These are phyloP conservation scores for Clarireedia monteithiana DNA, from an alignment of 2,329 filamentous ascomycete species.

Conservation along the genomic window DNA sequence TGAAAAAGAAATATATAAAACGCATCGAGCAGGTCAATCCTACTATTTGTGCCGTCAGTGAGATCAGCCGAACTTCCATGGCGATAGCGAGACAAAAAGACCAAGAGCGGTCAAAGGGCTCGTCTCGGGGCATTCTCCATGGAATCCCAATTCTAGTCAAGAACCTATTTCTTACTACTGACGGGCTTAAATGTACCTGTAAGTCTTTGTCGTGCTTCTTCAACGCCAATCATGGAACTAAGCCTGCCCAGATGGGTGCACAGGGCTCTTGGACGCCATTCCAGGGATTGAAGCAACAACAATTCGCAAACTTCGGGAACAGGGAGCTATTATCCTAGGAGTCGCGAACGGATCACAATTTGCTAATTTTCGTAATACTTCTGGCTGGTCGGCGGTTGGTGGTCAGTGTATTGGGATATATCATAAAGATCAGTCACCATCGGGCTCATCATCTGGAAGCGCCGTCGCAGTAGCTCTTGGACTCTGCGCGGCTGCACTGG, in stretches of 20 bases:
- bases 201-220: slow-evolving; percentile 25
- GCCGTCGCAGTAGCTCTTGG: slow-evolving; percentile 8
- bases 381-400: slow-evolving; percentile 55
- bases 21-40: slow-evolving; percentile 6
- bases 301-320: slow-evolving; percentile 5
- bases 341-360: slow-evolving; percentile 40
- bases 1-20: slow-evolving; percentile 4
- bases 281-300: slow-evolving; percentile 46
- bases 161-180: slow-evolving; percentile 52
- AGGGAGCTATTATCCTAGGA: slow-evolving; percentile 13
- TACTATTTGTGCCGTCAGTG: slow-evolving; percentile 8
- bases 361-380: slow-evolving; percentile 44
- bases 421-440: slow-evolving; percentile 9
- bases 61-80: slow-evolving; percentile 17
- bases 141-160: slow-evolving; percentile 52
- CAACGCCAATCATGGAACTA: neutral
- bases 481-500: slow-evolving; percentile 32
- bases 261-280: slow-evolving; percentile 42
- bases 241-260: slow-evolving; percentile 25
- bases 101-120: slow-evolving; percentile 11
- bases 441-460: slow-evolving; percentile 9
- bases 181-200: slow-evolving; percentile 44
- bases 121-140: slow-evolving; percentile 36
- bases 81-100: slow-evolving; percentile 15
- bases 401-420: slow-evolving; percentile 55